Evolutionary conservation across 345 rosid species (phyloP).

Genomic region (Arabidopsis suecica): DNA sequence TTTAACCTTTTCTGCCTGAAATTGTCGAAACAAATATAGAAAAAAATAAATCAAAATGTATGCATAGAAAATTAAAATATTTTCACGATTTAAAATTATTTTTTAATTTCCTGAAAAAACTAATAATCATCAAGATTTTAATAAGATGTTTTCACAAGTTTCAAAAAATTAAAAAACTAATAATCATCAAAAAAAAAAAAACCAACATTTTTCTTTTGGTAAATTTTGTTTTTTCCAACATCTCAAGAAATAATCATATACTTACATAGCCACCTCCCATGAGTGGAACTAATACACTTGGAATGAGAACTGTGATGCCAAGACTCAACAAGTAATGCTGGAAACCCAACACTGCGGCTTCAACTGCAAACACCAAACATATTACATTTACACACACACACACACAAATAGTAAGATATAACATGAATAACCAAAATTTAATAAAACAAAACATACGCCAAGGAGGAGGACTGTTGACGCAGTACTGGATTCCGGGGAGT

Average conservation of each 20-base stretch:
- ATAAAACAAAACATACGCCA: conserved; percentile 53
- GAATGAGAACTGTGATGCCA: conserved; percentile 68
- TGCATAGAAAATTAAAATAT: not conserved
- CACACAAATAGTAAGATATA: no score
- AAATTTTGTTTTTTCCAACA: no score
- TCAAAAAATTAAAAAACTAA: no score
- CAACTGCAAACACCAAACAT: conserved; percentile 54
- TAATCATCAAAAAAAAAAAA: no score
- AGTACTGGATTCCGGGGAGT: conserved; percentile 66
- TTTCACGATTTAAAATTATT: no score
- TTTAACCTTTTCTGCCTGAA: conserved; percentile 62
- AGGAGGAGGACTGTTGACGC: conserved; percentile 78
- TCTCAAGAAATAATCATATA: not conserved
- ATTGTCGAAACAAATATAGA: not conserved
- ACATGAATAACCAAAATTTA: not conserved
- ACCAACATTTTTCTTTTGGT: no score
- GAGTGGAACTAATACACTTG: conserved; percentile 68
- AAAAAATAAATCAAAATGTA: not conserved
- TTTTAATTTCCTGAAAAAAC: no score
- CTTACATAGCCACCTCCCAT: conserved; percentile 81
- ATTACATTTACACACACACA: not conserved
- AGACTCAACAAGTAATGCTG: conserved; percentile 69
- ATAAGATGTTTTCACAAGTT: no score
- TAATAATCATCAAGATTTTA: no score
- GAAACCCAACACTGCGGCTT: conserved; percentile 63